Conservation (phyloP, 2,329 filamentous ascomycete genomes). For the Fusarium pseudograminearum region DNA sequence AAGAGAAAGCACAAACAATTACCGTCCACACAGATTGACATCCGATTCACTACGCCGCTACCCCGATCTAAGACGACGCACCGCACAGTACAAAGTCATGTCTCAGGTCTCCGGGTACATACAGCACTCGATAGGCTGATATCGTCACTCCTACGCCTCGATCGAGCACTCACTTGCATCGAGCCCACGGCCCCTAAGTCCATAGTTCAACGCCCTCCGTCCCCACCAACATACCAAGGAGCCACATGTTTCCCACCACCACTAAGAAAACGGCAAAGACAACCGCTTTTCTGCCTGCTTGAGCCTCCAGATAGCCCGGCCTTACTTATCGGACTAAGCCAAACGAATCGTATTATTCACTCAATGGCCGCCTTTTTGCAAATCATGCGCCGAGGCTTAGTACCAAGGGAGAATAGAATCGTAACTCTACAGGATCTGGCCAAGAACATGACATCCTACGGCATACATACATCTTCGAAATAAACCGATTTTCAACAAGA, state of each 20-base stretch:
- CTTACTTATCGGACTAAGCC: constrained; percentile 1
- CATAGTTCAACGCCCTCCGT: constrained; percentile 36
- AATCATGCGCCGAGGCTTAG: background rate
- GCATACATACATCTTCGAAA: background rate
- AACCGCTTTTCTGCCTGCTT: background rate
- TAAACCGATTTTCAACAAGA: constrained; percentile 10
- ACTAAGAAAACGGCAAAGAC: constrained; percentile 6
- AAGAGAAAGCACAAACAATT: background rate
- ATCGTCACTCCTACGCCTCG: constrained; percentile 34
- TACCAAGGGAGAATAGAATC: constrained; percentile 10
- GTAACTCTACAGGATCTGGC: constrained; percentile 17
- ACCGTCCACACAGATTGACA: background rate
- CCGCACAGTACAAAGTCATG: constrained; percentile 7
- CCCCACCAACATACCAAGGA: constrained; percentile 14
- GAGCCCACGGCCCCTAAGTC: constrained; percentile 4
- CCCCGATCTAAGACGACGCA: background rate
- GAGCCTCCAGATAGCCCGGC: constrained; percentile 6
- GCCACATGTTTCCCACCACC: constrained; percentile 13
- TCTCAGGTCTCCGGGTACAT: constrained; percentile 13
- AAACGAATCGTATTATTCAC: background rate
- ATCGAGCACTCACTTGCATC: constrained; percentile 33
- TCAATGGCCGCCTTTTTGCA: background rate
- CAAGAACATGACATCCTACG: constrained; percentile 1
- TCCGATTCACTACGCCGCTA: background rate
- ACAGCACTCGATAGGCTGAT: constrained; percentile 18